phyloP scores from a whole-genome alignment of 1,139 yeast genomes.

The Sugiyamaella castrensis region DNA sequence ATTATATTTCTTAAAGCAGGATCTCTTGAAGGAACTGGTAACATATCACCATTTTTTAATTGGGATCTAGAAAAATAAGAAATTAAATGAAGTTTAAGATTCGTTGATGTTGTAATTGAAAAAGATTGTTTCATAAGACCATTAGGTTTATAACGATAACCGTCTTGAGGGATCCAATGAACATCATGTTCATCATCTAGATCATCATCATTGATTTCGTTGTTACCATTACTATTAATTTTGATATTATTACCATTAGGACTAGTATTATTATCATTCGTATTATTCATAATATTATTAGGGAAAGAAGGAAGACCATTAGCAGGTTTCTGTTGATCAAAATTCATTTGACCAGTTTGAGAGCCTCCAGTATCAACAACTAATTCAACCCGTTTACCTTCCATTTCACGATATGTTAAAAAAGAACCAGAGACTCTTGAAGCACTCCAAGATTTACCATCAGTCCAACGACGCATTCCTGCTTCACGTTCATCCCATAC shows the following conservation, averaged over 20 bases:
- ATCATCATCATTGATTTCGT: conserved; percentile 4
- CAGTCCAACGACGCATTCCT: conserved; percentile 76
- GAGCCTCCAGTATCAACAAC: conserved; percentile 6
- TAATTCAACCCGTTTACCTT: conserved; percentile 33
- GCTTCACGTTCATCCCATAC: conserved; percentile 72
- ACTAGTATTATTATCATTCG: background rate
- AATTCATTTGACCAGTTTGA: too few relatives aligned
- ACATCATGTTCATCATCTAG: conserved; percentile 19
- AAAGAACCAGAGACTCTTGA: conserved; percentile 66
- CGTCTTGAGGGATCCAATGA: conserved; percentile 29
- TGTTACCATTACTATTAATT: background rate
- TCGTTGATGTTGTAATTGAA: conserved; percentile 51
- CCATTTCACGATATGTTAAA: conserved; percentile 62
- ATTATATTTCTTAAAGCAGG: conserved; percentile 35
- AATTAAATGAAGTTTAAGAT: conserved; percentile 55
- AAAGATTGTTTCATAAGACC: conserved; percentile 63
- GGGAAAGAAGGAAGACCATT: conserved; percentile 2
- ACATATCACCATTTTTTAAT: conserved; percentile 28
- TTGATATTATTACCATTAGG: background rate
- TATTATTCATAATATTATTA: background rate
- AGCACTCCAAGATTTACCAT: conserved; percentile 68
- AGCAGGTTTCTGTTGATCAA: background rate
- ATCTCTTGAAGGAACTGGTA: conserved; percentile 44
- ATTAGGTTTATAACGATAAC: conserved; percentile 42
- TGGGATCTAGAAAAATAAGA: conserved; percentile 45